Evolutionary conservation across 257 asterid species (phyloP).

Genomic region (Salvia splendens): DNA sequence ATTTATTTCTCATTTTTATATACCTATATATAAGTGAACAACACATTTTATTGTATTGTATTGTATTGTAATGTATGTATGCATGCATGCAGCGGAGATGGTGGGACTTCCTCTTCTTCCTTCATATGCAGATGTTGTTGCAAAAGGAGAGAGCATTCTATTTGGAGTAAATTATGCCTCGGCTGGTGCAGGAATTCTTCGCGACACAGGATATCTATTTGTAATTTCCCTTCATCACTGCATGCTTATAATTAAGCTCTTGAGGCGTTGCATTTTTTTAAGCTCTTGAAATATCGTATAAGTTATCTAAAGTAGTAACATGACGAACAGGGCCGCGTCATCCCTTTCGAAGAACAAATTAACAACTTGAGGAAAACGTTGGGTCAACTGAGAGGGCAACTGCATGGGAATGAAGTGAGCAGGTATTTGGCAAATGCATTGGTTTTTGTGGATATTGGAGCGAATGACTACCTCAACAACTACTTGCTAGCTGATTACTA

Average conservation of each 20-base stretch:
- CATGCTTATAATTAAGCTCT: no score
- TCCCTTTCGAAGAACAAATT: slow-evolving; percentile 24
- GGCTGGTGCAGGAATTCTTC: slow-evolving; percentile 46
- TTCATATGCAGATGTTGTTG: slow-evolving; percentile 28
- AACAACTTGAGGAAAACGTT: slow-evolving; percentile 27
- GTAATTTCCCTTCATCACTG: neutral
- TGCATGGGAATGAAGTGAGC: slow-evolving; percentile 28
- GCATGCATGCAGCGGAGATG: neutral
- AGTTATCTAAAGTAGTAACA: no score
- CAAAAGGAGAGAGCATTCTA: slow-evolving; percentile 19
- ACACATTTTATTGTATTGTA: no score
- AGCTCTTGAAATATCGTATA: no score
- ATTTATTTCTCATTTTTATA: no score
- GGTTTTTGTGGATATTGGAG: slow-evolving; percentile 13
- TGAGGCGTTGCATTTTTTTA: no score
- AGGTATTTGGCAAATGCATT: slow-evolving; percentile 29
- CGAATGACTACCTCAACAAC: slow-evolving; percentile 30
- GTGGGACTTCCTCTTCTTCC: slow-evolving; percentile 40
- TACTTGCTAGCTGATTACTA: no score
- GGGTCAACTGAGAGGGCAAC: slow-evolving; percentile 13
- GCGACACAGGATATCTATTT: slow-evolving; percentile 30
- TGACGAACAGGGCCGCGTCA: slow-evolving; percentile 5
- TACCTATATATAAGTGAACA: no score
- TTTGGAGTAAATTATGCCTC: slow-evolving; percentile 47
- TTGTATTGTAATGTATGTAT: no score